Evolutionary conservation across 2,329 filamentous ascomycete genomes (phyloP), one percentile per base, ranked within the genome.

Genomic region (Ramularia collo-cygni): DNA sequence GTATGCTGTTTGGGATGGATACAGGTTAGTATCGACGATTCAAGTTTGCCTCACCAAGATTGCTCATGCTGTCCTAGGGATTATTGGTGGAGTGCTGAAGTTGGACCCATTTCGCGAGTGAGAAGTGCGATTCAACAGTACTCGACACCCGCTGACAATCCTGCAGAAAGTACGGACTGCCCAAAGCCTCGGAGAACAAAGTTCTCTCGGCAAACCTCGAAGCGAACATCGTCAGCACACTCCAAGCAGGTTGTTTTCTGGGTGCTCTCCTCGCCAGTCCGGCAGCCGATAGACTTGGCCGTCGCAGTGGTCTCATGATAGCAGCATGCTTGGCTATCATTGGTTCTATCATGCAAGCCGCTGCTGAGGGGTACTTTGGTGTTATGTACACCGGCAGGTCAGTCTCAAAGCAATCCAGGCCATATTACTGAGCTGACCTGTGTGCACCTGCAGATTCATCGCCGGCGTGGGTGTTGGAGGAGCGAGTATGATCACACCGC

Each of bases 251-350:
- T 34, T 92, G 85, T 19, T 80, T 85, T 50, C 66, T 86, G 39
- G 86, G 86, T 28, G 74, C 86, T 19, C 69, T 92, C 15, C 61
- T 79, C 9, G 77, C 84, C 28, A 83, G 83, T 8, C 84, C 83
- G 1, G 62, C 77, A 5, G 85, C 79, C 37, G 86, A 93, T 59
- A 64, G 69, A 24, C 63, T 84, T 35, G 85, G 85, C 42, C 81
- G 83, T 53, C 79, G 85, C 36, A 67, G 75, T 42, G 84, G 82
- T 26, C 72, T 89, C 42, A 79, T 88, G 47, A 63, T 74, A 35
- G 73, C 80, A 28, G 72, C 80, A 27, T 16, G 36, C 1, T 70
- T 67, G 29, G 70, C 87, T 39, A 78, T 74, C 43, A 61, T 86
- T 43, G 84, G 84, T 40, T 82, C 82, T 33, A 74, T 85, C 46